phyloP scores from a whole-genome alignment of 2,329 filamentous ascomycete species.

The Chrysosphaeria jannelii region DNA sequence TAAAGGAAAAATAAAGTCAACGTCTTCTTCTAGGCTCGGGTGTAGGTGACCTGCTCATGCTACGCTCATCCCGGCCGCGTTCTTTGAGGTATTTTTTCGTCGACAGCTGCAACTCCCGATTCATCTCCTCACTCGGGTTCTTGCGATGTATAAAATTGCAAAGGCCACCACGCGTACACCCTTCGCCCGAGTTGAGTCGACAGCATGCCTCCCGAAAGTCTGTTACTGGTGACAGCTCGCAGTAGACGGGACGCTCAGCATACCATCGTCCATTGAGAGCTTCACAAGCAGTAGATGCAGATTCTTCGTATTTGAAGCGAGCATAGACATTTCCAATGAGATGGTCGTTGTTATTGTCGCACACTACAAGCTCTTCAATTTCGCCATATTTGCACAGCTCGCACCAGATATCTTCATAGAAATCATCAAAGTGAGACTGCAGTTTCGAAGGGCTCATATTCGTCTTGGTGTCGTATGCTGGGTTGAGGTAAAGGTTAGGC shows the following conservation, averaged over 20 bases:
- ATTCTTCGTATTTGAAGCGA: conserved; percentile 98
- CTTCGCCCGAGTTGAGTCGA: conserved; percentile 75
- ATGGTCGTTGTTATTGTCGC: conserved; percentile 99
- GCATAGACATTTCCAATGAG: conserved; percentile 98
- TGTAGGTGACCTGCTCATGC: conserved; percentile 52
- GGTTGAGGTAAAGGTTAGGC: conserved; percentile 97
- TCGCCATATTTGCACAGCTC: conserved; percentile 98
- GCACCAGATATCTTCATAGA: conserved; percentile 99
- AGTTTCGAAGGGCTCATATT: conserved; percentile 91
- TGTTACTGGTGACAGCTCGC: conserved; percentile 85
- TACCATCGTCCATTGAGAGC: conserved; percentile 90
- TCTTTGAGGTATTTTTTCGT: conserved; percentile 92
- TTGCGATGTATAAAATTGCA: conserved; percentile 99
- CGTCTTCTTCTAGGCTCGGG: conserved; percentile 56
- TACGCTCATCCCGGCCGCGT: conserved; percentile 59
- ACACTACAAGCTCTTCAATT: conserved; percentile 90
- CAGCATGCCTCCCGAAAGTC: conserved; percentile 97
- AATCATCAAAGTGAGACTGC: conserved; percentile 98
- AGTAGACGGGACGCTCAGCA: conserved; percentile 87
- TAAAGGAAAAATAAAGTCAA: conserved; percentile 10
- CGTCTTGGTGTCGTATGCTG: conserved; percentile 60
- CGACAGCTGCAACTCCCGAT: conserved; percentile 55
- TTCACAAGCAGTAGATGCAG: conserved; percentile 78
- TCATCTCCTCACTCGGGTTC: conserved; percentile 68
- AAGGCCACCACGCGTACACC: conserved; percentile 84